Evolutionary conservation across 2,329 filamentous ascomycete species (phyloP).

Genomic region (Trichoderma pleuroti): DNA sequence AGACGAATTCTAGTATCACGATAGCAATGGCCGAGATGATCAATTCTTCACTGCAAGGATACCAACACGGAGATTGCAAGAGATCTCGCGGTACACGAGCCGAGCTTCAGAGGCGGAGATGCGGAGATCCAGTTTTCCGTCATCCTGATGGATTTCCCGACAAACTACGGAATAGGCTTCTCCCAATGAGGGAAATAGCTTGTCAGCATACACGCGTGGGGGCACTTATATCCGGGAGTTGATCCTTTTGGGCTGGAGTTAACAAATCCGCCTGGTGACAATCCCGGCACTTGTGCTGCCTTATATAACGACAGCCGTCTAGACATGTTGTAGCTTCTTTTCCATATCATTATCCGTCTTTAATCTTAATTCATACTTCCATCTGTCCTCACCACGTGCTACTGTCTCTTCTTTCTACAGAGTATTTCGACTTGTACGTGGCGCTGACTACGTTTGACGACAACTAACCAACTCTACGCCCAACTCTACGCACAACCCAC

Average conservation of each 20-base stretch:
- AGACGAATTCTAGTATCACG: neutral
- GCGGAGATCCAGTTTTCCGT: conserved; percentile 8
- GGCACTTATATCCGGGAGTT: neutral
- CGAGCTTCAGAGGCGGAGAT: neutral
- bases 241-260: neutral
- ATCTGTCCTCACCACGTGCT: neutral
- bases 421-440: neutral
- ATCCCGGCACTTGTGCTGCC: neutral
- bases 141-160: neutral
- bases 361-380: neutral
- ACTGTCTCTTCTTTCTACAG: neutral
- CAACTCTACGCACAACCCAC: neutral
- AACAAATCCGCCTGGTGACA: neutral
- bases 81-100: neutral
- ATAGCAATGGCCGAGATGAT: neutral
- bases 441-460: neutral
- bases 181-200: neutral
- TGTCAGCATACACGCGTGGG: conserved; percentile 5
- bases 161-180: neutral
- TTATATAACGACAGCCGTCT: neutral
- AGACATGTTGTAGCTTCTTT: neutral
- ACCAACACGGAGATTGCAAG: neutral
- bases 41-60: neutral
- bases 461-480: too few species aligned
- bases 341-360: neutral